Base-by-base conservation (phyloP, 2,329 filamentous ascomycete genomes). In the Golovinomyces cichoracearum region DNA sequence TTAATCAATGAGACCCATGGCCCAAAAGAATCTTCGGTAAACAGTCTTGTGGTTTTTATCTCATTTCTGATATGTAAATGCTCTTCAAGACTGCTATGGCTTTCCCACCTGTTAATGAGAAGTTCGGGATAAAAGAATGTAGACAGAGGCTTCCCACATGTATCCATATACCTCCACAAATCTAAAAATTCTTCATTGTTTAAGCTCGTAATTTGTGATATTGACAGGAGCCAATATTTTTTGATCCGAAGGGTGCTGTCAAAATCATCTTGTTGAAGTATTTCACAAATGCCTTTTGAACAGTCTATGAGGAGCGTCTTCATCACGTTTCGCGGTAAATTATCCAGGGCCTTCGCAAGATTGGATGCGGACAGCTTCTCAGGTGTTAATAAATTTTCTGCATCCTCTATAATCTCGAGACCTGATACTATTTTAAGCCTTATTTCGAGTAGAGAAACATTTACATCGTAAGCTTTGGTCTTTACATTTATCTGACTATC, bases 91-190 rank as follows among this genome's bases (percentile, higher is more conserved):
- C 21, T 26, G 5, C 22, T 19, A 10, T 44, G 26, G 22, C 38
- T 44, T 25, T 23, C 19, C 47, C 47, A 48, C 23, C 40, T n/a
- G 29, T 35, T 41, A 17, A 48, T 29, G 12, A 48, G n/a, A 23
- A 42, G 47, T 22, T 48, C 38, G 21, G 40, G 37, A 33, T 42
- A 48, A 31, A 44, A 33, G n/a, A 42, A 23, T 15, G 26, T 4
- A 1, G 17, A 31, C 12, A 48, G 26, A 23, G 47, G 25, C 15
- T 44, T 23, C 19, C 37, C 13, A 7, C 26, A 27, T 10, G 27
- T 12, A 44, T 48, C 47, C 26, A 48, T 33, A 33, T 48, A 23
- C n/a, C 33, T 44, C 38, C 38, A 48, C 4, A 48, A 10, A 9
- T 21, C 25, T 22, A 48, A n/a, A 44, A 48, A 48, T 13, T 44